phyloP scores from a whole-genome alignment of 495 filamentous ascomycete genomes.

The Aspergillus nanangensis region DNA sequence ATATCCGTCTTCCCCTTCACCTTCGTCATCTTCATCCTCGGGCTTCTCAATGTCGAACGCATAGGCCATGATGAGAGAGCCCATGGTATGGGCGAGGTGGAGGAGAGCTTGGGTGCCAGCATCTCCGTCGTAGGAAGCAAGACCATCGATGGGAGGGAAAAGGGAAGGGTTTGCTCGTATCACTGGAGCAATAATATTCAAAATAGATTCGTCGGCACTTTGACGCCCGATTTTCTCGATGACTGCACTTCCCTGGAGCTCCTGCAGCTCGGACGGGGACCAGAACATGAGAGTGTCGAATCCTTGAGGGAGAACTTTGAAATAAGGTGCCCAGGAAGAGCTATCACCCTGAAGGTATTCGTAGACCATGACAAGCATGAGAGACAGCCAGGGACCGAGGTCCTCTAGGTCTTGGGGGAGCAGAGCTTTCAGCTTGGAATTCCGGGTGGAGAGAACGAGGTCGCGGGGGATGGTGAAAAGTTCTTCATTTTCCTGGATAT shows the following conservation, averaged over 20 bases:
- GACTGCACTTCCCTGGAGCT: slow-evolving; percentile 75
- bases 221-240: slow-evolving; percentile 72
- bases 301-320: slow-evolving; percentile 68
- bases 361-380: slow-evolving; percentile 79
- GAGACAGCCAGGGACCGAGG: slow-evolving; percentile 51
- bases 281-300: slow-evolving; percentile 95
- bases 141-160: slow-evolving; percentile 41
- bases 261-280: slow-evolving; percentile 62
- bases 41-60: slow-evolving; percentile 77
- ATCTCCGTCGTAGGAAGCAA: slow-evolving; percentile 47
- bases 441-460: slow-evolving; percentile 49
- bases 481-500: slow-evolving; percentile 58
- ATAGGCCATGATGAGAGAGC: slow-evolving; percentile 88
- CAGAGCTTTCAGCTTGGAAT: slow-evolving; percentile 42
- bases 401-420: slow-evolving; percentile 40
- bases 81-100: slow-evolving; percentile 69
- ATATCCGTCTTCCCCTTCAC: slow-evolving; percentile 55
- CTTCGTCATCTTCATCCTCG: slow-evolving; percentile 49
- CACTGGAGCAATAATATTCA: slow-evolving; percentile 57
- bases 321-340: slow-evolving; percentile 76
- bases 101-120: slow-evolving; percentile 50
- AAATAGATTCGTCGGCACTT: slow-evolving; percentile 66
- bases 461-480: slow-evolving; percentile 60
- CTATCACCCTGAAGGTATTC: slow-evolving; percentile 58
- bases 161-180: slow-evolving; percentile 38